Conservation (phyloP, 2,329 filamentous ascomycete genomes). For the Fusarium sp. region DNA sequence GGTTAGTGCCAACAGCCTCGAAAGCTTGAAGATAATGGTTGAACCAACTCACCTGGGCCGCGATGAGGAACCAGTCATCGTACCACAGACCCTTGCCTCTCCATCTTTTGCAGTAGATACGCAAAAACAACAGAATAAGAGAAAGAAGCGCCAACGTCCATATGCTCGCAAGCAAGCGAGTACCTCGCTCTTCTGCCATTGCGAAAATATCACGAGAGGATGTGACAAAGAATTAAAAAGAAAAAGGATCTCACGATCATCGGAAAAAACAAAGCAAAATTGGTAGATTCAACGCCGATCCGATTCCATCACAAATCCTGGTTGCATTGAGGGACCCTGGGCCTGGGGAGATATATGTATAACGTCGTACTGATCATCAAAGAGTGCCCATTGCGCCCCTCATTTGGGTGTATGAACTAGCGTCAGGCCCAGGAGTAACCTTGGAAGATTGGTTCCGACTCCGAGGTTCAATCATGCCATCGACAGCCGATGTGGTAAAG, state of each 20-base stretch:
- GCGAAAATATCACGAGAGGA: neutral
- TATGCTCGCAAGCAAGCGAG: conserved; percentile 46
- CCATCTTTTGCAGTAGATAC: conserved; percentile 53
- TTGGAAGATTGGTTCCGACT: neutral
- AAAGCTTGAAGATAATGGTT: neutral
- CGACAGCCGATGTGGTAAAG: conserved; percentile 24
- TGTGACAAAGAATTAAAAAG: neutral
- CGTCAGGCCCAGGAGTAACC: conserved; percentile 1
- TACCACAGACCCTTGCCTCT: conserved; percentile 52
- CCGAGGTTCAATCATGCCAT: conserved; percentile 17
- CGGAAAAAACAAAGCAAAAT: neutral
- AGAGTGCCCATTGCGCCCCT: neutral
- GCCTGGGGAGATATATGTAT: conserved; percentile 27
- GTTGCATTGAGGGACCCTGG: conserved; percentile 9
- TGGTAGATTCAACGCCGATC: conserved; percentile 21
- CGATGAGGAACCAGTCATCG: conserved; percentile 53
- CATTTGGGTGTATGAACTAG: neutral
- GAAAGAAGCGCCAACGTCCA: conserved; percentile 46
- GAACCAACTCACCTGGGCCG: conserved; percentile 49
- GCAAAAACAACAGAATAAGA: conserved; percentile 45
- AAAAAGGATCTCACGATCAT: neutral
- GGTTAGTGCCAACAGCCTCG: neutral
- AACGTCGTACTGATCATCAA: conserved; percentile 1
- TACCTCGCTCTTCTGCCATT: conserved; percentile 42
- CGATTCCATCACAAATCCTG: conserved; percentile 6